Evolutionary conservation across 805 yeast species (phyloP).

Genomic region (Huiozyma naganishii): DNA sequence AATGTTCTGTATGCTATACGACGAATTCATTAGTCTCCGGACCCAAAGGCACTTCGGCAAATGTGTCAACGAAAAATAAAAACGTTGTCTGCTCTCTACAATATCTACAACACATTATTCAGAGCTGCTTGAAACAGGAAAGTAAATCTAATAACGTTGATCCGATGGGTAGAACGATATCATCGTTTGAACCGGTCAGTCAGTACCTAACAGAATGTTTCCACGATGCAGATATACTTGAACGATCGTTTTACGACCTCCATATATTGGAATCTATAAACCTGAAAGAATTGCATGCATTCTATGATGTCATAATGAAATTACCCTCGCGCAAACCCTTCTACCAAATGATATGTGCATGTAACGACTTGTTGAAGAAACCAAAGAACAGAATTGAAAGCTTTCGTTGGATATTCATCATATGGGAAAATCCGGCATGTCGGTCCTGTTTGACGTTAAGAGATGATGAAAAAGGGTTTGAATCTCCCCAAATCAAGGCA

Average conservation of each 20-base stretch:
- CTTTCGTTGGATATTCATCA: constrained; percentile 49
- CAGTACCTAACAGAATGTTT: constrained; percentile 37
- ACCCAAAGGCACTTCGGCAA: too few species aligned
- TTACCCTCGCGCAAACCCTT: constrained; percentile 56
- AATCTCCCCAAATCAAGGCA: constrained; percentile 42
- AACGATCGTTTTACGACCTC: constrained; percentile 15
- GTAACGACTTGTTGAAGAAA: constrained; percentile 41
- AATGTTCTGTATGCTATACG: constrained; percentile 54
- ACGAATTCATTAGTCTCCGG: constrained; percentile 23
- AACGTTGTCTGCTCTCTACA: too few species aligned
- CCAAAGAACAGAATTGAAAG: constrained; percentile 26
- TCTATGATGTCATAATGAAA: constrained; percentile 36
- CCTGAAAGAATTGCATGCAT: constrained; percentile 34
- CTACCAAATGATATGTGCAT: constrained; percentile 41
- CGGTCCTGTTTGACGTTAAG: constrained; percentile 33
- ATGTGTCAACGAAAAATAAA: too few species aligned
- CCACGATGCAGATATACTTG: constrained; percentile 36
- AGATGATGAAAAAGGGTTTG: constrained; percentile 15
- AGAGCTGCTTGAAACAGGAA: too few species aligned
- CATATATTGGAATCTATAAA: constrained; percentile 30
- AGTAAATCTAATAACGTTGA: too few species aligned
- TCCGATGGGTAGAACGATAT: too few species aligned
- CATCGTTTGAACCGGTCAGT: constrained; percentile 39
- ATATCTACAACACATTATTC: too few species aligned
- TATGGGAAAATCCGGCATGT: constrained; percentile 60